Base-by-base conservation (phyloP, 164 flowering plant genomes). In the Aristolochia fimbriata region DNA sequence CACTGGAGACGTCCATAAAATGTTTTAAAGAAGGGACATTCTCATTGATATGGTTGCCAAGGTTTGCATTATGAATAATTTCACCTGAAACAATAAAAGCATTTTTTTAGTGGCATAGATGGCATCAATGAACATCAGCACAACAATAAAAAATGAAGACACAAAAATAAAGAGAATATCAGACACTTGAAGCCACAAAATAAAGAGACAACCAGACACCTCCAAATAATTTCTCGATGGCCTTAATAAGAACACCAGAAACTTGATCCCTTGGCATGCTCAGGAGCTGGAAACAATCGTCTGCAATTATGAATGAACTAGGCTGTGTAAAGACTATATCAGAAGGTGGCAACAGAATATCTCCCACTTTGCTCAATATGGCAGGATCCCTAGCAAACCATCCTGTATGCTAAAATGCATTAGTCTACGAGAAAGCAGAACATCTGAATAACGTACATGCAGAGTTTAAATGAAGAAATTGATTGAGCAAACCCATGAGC, bases 381-480 rank as follows among this genome's bases (percentile, higher is more conserved):
- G 13, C 55, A 22, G 96, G 87, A 72, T 89, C 84, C 78, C 86
- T 79, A 27, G 93, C 87, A 85, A 92, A 89, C 98, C 96, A 92
- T 68, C 98, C 98, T 88, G 73, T 17, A 62, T 0, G 46, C 10
- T 37, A 37, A 37, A 37, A 37, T 37, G 43, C 43, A 37, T 37
- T 37, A 37, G 43, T 37, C 43, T 6, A 37, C 8, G 43, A 37
- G 43, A 6, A 37, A 37, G 10, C 10, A 37, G 11, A 37, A 3
- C 3, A 7, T 7, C 37, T 31, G 37, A 31, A 31, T 31, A 3
- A 7, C 5, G 37, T 31, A 7, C 37, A 31, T 31, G 37, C 37
- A 31, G 3, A 31, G 7, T 31, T 31, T 31, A 31, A 31, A 31
- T 31, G 7, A 31, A 7, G 37, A 31, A 3, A 31, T 31, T 7